Evolutionary conservation across 1,284 basidiomycete species (phyloP), one percentile per base, ranked within the genome.

Genomic region (Sanguinoderma infundibulare): DNA sequence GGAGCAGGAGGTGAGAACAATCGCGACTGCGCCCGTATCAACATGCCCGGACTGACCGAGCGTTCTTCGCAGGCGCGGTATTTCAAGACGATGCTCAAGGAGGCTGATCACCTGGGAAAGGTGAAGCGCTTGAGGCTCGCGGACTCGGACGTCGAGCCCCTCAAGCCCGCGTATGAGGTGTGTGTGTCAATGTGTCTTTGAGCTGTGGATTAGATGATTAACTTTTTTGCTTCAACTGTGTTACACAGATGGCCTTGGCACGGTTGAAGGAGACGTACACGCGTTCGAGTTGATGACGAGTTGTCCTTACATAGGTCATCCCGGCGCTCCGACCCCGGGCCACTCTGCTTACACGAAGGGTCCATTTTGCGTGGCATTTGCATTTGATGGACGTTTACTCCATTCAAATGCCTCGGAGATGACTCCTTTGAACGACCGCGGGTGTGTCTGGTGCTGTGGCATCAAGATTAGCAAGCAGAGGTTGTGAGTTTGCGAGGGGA

Each of bases 71-170:
- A 94, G 93, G 94, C 94, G 26, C 82, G 91, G 24, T 89, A 93
- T 73, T 97, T 98, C 81, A 98, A 98, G 75, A 77, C 79, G 5
- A 92, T 98, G 84, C 77, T 97, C 70, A 87, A 86, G 68, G 82
- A 84, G 12, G 90, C 91, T 2, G 88, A 87, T 58, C 95, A 96
- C 70, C 76, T 93, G 51, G 79, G 84, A 6, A 83, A 83, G 64
- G 84, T 98, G 40, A 91, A 90, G 72, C 86, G 90, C 67, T 67
- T 95, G 64, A 85, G 87, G 64, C 82, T 98, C 3, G 75, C 80
- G 51, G 88, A 89, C 54, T 82, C 83, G 59, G 89, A 92, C 38
- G 74, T 93, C 3, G 81, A 77, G 20, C 73, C 79, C 4, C 78
- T 94, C 47, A 71, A 78, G 50, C 77, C 82, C 44, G 80, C 82